Base-by-base conservation (phyloP, 2,329 filamentous ascomycete genomes). In the Fusarium continuum region DNA sequence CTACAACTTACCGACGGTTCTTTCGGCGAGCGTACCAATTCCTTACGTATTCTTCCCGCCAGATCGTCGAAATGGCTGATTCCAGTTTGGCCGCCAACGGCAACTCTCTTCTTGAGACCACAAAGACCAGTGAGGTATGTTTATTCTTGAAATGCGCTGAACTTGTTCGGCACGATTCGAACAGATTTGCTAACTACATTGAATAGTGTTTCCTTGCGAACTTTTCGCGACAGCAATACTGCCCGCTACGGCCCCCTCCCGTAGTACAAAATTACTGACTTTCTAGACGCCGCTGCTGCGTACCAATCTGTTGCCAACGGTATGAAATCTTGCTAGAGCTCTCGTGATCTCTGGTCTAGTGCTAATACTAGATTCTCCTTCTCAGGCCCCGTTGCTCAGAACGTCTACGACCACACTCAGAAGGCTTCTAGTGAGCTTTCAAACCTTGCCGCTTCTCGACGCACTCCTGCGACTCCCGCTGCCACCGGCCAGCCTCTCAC, bases 401-500 rank as follows among this genome's bases (percentile, higher is more conserved):
- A 83, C 70, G 80, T 85, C 71, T 84, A 82, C 76, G 79, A 85
- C 64, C 79, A 88, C 73, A 74, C 77, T 52, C 78, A 79, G 55
- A 87, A 86, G 79, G 83, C 85, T 51, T 75, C 79, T 51, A 72
- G 74, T 67, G 85, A 88, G 77, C 77, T 88, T 63, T 82, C 81
- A 71, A 85, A 85, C 73, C 80, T 88, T 41, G 84, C 84, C 69
- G 82, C 82, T 61, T 74, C 85, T 66, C 84, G 85, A 72, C 80
- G 80, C 72, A 84, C 83, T 44, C 85, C 85, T 50, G 65, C 76
- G 45, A 77, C 79, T 55, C 79, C 80, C 28, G 80, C 85, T 70
- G 85, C 84, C 61, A 87, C 84, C 40, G 85, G 85, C 69, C 85
- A 89, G 75, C 83, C 83, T 45, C 76, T 89, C 72, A 89, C 86